phyloP scores from a whole-genome alignment of 2,329 filamentous ascomycete genomes.

The Aspergillus eucalypticola region DNA sequence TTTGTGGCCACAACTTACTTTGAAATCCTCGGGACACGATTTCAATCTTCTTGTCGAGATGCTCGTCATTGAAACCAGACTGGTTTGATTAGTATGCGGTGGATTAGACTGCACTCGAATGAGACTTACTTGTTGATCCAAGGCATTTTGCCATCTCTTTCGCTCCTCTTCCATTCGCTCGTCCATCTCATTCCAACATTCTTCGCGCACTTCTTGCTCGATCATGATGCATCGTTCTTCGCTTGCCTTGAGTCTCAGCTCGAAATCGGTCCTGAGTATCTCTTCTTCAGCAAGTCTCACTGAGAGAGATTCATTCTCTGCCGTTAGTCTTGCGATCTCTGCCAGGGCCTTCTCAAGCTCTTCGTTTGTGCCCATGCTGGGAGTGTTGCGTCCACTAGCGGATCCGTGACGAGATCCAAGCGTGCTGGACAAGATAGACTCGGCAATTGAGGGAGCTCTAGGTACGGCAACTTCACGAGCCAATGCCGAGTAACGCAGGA shows the following conservation, averaged over 20 bases:
- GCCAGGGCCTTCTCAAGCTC: conserved; percentile 81
- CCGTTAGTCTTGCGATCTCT: conserved; percentile 76
- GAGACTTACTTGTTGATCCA: conserved; percentile 66
- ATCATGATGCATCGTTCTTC: conserved; percentile 68
- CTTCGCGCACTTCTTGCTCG: conserved; percentile 83
- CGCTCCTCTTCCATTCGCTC: conserved; percentile 71
- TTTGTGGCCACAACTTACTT: conserved; percentile 33
- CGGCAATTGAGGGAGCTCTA: conserved; percentile 78
- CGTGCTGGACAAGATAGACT: conserved; percentile 58
- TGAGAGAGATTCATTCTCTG: conserved; percentile 74
- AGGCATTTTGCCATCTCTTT: conserved; percentile 74
- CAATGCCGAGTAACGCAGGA: conserved; percentile 88
- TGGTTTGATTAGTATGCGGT: conserved; percentile 22
- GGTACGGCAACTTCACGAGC: conserved; percentile 91
- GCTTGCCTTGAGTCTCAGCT: conserved; percentile 69
- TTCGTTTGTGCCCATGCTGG: conserved; percentile 47
- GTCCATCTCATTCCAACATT: conserved; percentile 87
- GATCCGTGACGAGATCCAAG: conserved; percentile 36
- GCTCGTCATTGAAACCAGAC: conserved; percentile 73
- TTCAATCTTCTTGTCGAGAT: conserved; percentile 85
- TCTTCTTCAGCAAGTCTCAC: conserved; percentile 70
- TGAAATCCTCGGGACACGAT: conserved; percentile 61
- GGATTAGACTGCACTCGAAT: background rate
- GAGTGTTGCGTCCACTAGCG: conserved; percentile 47
- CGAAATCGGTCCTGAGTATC: conserved; percentile 68